Percentiles rank a stretch among this genome's conserved stretches.
Conservation (phyloP, 345 rosid genomes). For the Syzygium aromaticum region DNA sequence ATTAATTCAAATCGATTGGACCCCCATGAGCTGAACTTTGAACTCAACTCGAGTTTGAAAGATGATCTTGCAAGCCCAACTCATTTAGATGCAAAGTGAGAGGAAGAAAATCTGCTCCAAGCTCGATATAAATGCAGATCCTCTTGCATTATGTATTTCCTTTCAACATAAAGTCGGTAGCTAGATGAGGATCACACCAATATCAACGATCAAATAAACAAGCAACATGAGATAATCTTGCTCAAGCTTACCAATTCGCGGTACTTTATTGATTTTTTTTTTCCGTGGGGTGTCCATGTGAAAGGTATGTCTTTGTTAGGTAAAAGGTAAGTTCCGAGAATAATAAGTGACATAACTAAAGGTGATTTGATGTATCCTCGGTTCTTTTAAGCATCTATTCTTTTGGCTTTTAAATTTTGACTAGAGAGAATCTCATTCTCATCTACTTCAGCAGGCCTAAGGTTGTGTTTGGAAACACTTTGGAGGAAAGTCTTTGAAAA, state of each 20-base stretch:
- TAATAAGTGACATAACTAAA: not conserved
- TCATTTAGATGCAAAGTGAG: not conserved
- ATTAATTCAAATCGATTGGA: rapidly evolving
- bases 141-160: not conserved
- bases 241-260: not conserved
- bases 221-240: not conserved
- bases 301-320: not conserved
- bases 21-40: not conserved
- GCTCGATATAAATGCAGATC: not conserved
- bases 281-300: not conserved
- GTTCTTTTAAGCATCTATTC: not conserved
- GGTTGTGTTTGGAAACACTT: too few relatives aligned
- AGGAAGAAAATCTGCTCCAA: not conserved
- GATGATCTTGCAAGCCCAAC: not conserved
- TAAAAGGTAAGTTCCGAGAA: not conserved
- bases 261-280: not conserved
- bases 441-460: not conserved
- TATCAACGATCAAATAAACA: not conserved
- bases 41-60: not conserved
- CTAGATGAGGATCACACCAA: not conserved
- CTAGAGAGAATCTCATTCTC: not conserved
- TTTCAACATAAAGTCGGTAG: not conserved
- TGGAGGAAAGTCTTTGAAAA: too few relatives aligned
- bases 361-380: not conserved
- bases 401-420: not conserved